Percentiles rank a stretch among this genome's conserved stretches.
Evolutionary conservation across 306 rosid species (phyloP).

Genomic region (Psophocarpus tetragonolobus): DNA sequence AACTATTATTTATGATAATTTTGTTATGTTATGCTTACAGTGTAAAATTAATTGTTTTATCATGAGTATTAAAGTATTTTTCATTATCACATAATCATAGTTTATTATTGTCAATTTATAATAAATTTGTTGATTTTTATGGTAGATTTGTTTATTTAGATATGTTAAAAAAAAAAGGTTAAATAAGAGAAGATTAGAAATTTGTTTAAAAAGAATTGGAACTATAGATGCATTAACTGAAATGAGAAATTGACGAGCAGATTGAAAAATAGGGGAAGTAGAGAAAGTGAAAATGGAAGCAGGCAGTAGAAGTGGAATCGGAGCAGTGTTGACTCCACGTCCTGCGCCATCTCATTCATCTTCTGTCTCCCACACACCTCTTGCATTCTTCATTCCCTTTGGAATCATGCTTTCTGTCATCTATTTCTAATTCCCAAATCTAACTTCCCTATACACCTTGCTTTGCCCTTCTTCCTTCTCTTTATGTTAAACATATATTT

Average conservation of each 20-base stretch:
- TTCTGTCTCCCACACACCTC: slow-evolving; percentile 31
- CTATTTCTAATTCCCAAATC: not conserved
- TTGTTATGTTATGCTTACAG: too few species aligned
- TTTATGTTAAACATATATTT: too few species aligned
- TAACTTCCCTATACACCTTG: too few species aligned
- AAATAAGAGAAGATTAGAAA: not conserved
- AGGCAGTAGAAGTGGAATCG: slow-evolving; percentile 25
- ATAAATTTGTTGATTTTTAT: too few species aligned
- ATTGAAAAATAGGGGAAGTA: slow-evolving; percentile 34
- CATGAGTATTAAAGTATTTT: too few species aligned
- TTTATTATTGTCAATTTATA: too few species aligned
- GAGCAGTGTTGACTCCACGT: slow-evolving; percentile 44
- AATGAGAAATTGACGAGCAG: slow-evolving; percentile 24
- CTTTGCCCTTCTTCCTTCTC: too few species aligned
- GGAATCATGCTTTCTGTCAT: slow-evolving; percentile 23
- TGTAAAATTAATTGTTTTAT: too few species aligned
- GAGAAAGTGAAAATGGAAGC: slow-evolving; percentile 38
- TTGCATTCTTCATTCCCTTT: slow-evolving; percentile 17
- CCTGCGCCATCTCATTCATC: slow-evolving; percentile 37
- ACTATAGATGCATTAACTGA: not conserved
- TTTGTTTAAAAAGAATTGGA: not conserved
- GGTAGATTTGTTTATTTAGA: too few species aligned
- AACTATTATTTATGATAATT: too few species aligned
- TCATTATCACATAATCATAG: too few species aligned
- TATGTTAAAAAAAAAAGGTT: too few species aligned